Base-by-base conservation (phyloP, 306 rosid species). In the Malus fusca region DNA sequence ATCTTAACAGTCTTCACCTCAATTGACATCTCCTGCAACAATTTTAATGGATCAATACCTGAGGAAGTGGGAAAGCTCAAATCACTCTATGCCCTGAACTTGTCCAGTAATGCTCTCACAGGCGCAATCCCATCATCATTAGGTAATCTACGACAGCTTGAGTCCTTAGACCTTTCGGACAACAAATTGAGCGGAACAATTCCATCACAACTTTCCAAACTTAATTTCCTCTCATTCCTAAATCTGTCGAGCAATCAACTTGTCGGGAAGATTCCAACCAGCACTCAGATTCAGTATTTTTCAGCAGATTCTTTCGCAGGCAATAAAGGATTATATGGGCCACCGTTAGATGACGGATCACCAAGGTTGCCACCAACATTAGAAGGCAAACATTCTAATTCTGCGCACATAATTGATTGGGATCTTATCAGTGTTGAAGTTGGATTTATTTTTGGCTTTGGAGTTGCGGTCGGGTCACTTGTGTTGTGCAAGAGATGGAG, bases 21-120 rank as follows among this genome's bases (percentile, higher is more conserved):
- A 4, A 48, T 89, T 3, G 97, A 88, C 55, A 35, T 91, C 3
- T 80, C 87, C 0, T 0, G 31, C 67, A 85, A 85, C 76, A n/a
- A 11, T 0, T 77, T 85, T 25, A 5, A 2, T 1, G 87, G 85
- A 11, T 22, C 30, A 8, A 75, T 82, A 55, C 82, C 82, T 2
- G 19, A 12, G 4, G 80, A 82, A 67, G 1, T 79, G 4, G 86
- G 82, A 35, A 23, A 10, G 1, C 62, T 85, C 8, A 30, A 1
- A 14, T 68, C 74, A 4, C 82, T 85, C 26, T 1, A 51, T 56
- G 12, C 5, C 8, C 82, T 82, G 26, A 85, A 85, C 81, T 66
- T 82, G n/a, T 82, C 89, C 0, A 46, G 48, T 42, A 82, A 80
- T 77, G n/a, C 68, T 40, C n/a, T 83, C 15, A 35, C 69, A 0